A percentile compares a stretch with the other conserved stretches of the same genome.
Conservation (phyloP, 495 filamentous ascomycete species). For the Penicillium tannophilum region DNA sequence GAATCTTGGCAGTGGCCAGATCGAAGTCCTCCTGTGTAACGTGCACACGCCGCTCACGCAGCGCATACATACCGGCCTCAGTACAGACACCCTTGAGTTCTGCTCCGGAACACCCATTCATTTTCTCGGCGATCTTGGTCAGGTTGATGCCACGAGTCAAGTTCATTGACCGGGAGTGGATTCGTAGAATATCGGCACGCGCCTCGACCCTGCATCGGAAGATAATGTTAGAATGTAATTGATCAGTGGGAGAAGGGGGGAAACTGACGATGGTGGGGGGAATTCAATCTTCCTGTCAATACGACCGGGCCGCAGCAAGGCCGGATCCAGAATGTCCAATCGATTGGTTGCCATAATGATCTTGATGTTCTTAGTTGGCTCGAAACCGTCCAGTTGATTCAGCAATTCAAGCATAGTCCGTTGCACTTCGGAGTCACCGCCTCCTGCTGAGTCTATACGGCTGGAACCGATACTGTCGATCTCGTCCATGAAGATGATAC, state of each 20-base stretch:
- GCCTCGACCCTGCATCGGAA: slow-evolving; percentile 70
- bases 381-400: slow-evolving; percentile 98
- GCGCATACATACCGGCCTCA: slow-evolving; percentile 95
- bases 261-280: slow-evolving; percentile 79
- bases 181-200: slow-evolving; percentile 94
- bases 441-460: slow-evolving; percentile 90
- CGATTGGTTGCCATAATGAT: slow-evolving; percentile 99
- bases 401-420: slow-evolving; percentile 98
- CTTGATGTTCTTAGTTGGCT: slow-evolving; percentile 99
- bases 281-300: slow-evolving; percentile 99
- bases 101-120: slow-evolving; percentile 97
- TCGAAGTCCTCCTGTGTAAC: slow-evolving; percentile 99
- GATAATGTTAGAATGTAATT: slow-evolving; percentile 18
- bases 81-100: slow-evolving; percentile 98
- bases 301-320: slow-evolving; percentile 87
- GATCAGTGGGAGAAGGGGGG: neutral
- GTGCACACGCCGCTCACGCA: slow-evolving; percentile 92
- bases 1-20: slow-evolving; percentile 96
- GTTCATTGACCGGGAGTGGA: slow-evolving; percentile 98
- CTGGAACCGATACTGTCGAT: slow-evolving; percentile 98
- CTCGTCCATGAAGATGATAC: slow-evolving; percentile 99
- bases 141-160: slow-evolving; percentile 96
- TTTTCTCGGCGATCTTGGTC: slow-evolving; percentile 98
- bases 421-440: slow-evolving; percentile 98
- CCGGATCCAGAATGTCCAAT: slow-evolving; percentile 94